Conservation (phyloP, 768 basidiomycete species). For the Pisolithus albus region DNA sequence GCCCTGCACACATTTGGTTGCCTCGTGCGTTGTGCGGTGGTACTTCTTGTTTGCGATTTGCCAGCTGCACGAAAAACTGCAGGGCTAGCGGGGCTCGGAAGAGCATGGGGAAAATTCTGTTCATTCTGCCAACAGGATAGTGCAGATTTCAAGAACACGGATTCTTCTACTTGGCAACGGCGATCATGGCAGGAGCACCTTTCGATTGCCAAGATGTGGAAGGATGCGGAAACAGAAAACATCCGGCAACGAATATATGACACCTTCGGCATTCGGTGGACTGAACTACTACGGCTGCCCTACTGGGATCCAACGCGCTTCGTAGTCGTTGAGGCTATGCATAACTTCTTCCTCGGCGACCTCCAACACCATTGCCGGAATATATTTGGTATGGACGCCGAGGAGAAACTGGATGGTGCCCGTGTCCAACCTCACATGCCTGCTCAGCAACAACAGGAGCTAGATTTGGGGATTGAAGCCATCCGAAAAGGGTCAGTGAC, state of each 20-base stretch:
- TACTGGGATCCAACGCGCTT: constrained; percentile 30
- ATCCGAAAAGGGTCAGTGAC: not conserved
- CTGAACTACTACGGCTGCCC: constrained; percentile 26
- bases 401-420: not conserved
- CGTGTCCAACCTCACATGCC: not conserved
- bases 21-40: constrained; percentile 21
- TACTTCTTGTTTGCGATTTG: constrained; percentile 22
- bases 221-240: constrained; percentile 10
- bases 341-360: constrained; percentile 25
- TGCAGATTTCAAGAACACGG: constrained; percentile 15
- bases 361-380: constrained; percentile 5
- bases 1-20: constrained; percentile 17
- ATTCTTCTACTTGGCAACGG: constrained; percentile 13
- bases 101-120: constrained; percentile 11
- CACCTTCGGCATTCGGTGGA: constrained; percentile 22
- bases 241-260: constrained; percentile 7
- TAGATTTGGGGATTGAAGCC: not conserved
- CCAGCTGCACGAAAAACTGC: constrained; percentile 17
- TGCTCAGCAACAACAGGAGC: not conserved
- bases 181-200: constrained; percentile 11
- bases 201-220: constrained; percentile 13
- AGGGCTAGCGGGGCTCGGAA: constrained; percentile 13
- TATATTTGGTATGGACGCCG: constrained; percentile 12
- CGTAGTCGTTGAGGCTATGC: constrained; percentile 32
- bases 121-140: constrained; percentile 16